These are phyloP conservation scores for Backusella tuberculispora DNA, from an alignment of 192 early-diverging fungal genomes.

Conservation along the genomic window DNA sequence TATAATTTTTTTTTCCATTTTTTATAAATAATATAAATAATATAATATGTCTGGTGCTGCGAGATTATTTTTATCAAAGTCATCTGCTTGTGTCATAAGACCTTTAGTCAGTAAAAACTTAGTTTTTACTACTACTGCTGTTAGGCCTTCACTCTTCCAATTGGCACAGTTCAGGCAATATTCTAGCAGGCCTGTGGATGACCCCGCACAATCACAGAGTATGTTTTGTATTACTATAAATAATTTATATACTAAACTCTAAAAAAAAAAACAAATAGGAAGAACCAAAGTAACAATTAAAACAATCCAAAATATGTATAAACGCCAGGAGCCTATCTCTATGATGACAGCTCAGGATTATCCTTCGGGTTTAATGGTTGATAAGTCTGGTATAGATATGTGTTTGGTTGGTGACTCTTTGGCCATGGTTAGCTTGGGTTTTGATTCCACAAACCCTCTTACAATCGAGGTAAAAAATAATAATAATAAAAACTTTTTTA, in stretches of 20 bases:
- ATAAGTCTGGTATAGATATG: constrained; percentile 85
- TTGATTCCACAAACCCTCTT: constrained; percentile 80
- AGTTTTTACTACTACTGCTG: background rate
- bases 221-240: constrained; percentile 2
- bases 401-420: constrained; percentile 93
- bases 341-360: constrained; percentile 99
- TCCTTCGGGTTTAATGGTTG: constrained; percentile 83
- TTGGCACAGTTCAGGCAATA: constrained; percentile 7
- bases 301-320: constrained; percentile 78
- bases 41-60: constrained; percentile 10
- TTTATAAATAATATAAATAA: background rate
- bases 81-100: constrained; percentile 3
- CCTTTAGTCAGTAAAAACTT: background rate
- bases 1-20: background rate
- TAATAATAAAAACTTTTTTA: background rate
- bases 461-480: constrained; percentile 77
- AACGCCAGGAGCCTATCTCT: constrained; percentile 75
- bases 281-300: constrained; percentile 85
- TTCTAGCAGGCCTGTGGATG: constrained; percentile 29
- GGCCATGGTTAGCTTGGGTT: constrained; percentile 96
- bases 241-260: constrained; percentile 1
- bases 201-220: constrained; percentile 18
- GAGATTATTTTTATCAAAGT: background rate
- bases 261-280: constrained; percentile 28
- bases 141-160: background rate